Conservation (phyloP, 148 eudicot species). For the Silene conica region DNA sequence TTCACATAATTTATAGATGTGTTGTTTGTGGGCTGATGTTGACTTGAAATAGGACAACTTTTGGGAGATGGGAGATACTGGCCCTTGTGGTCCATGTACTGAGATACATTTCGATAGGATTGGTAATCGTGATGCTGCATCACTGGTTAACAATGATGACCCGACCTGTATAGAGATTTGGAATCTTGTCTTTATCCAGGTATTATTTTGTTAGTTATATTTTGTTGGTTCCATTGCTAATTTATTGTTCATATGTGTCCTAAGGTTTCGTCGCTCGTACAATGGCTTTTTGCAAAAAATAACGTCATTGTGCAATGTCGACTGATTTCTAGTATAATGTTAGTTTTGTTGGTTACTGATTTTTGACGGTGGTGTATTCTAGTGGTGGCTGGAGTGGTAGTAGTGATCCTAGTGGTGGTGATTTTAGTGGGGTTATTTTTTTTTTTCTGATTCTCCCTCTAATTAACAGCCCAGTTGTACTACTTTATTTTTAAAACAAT, state of each 20-base stretch:
- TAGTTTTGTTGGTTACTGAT: no score
- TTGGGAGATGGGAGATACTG: conserved; percentile 99
- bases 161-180: conserved; percentile 97
- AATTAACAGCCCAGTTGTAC: no score
- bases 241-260: background rate
- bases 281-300: background rate
- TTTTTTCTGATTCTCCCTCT: no score
- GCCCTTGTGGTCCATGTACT: conserved; percentile 99
- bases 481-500: no score
- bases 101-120: conserved; percentile 95
- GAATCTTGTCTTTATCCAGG: conserved; percentile 99
- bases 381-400: no score
- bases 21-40: background rate
- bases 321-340: no score
- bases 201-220: conserved; percentile 20
- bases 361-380: no score
- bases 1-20: no score
- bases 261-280: background rate
- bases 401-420: no score
- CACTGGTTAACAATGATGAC: conserved; percentile 88
- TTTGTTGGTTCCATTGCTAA: background rate
- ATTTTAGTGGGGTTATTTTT: no score
- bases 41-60: conserved; percentile 68
- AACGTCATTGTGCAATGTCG: no score
- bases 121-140: conserved; percentile 88